phyloP scores from a whole-genome alignment of 1,284 basidiomycete genomes.

The Ganoderma multipileum region DNA sequence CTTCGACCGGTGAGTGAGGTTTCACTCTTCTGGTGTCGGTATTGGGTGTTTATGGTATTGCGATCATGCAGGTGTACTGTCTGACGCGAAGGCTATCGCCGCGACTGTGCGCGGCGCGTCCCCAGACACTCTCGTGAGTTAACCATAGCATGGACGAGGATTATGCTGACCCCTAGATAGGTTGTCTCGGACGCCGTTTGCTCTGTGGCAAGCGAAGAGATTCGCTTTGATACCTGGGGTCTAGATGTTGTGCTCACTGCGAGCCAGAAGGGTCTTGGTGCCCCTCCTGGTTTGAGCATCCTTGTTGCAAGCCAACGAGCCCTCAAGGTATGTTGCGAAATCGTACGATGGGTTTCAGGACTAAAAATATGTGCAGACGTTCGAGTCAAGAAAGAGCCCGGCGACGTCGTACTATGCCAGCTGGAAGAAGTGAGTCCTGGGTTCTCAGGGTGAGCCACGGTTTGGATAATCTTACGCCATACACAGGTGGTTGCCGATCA shows the following conservation, averaged over 20 bases:
- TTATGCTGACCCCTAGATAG: slow-evolving; percentile 39
- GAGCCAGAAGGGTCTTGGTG: slow-evolving; percentile 94
- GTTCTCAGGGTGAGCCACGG: not conserved
- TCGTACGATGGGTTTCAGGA: not conserved
- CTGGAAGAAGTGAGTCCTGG: slow-evolving; percentile 75
- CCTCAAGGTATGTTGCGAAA: slow-evolving; percentile 55
- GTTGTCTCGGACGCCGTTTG: slow-evolving; percentile 94
- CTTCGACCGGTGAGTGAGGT: slow-evolving; percentile 72
- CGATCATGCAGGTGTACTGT: slow-evolving; percentile 71
- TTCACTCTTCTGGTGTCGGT: no score
- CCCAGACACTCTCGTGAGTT: slow-evolving; percentile 81
- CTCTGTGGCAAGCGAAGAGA: slow-evolving; percentile 95
- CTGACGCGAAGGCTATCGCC: slow-evolving; percentile 83
- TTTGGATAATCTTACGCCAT: not conserved
- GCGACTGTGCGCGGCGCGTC: slow-evolving; percentile 80
- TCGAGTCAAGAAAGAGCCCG: slow-evolving; percentile 74
- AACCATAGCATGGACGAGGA: not conserved
- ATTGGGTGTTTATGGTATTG: slow-evolving; percentile 5
- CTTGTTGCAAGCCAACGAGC: slow-evolving; percentile 85
- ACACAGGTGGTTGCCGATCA: slow-evolving; percentile 88
- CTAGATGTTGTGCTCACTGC: slow-evolving; percentile 92
- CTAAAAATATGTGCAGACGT: slow-evolving; percentile 50
- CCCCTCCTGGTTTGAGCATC: slow-evolving; percentile 94
- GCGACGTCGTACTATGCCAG: slow-evolving; percentile 87
- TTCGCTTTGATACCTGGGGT: slow-evolving; percentile 93